phyloP scores from a whole-genome alignment of 495 filamentous ascomycete species.

The Tuber melanosporum region DNA sequence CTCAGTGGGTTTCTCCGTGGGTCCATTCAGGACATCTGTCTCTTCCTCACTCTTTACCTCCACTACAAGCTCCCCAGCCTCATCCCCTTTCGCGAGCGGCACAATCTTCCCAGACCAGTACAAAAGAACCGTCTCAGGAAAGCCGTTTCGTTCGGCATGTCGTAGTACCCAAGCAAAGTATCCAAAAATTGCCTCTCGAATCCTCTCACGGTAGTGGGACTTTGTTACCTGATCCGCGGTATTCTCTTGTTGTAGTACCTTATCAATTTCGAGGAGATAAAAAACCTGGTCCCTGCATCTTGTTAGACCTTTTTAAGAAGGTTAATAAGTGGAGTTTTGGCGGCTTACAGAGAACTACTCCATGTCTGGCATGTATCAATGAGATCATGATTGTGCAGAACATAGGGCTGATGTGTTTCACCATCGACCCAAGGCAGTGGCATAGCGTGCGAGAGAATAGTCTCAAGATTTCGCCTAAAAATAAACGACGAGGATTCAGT shows the following conservation, averaged over 20 bases:
- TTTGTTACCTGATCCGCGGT: background rate
- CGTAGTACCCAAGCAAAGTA: background rate
- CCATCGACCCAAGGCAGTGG: background rate
- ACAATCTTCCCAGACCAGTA: background rate
- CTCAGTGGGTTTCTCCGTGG: too few relatives aligned
- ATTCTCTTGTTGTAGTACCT: background rate
- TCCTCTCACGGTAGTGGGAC: background rate
- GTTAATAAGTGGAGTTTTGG: background rate
- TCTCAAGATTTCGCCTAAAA: conserved; percentile 1
- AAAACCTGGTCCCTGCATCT: background rate
- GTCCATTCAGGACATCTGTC: too few relatives aligned
- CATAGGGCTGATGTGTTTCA: background rate
- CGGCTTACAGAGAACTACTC: background rate
- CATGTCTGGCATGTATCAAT: background rate
- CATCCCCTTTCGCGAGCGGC: background rate
- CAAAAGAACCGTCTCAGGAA: background rate
- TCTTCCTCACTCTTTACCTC: background rate
- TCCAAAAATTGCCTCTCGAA: background rate
- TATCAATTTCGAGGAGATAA: background rate
- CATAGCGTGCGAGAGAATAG: background rate
- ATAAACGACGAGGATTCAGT: background rate
- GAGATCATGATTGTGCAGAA: background rate
- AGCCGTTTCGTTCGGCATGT: background rate
- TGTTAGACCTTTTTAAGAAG: background rate
- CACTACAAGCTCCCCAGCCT: background rate